Conservation (phyloP, 2,329 filamentous ascomycete genomes). For the Blumeriella jaapii region DNA sequence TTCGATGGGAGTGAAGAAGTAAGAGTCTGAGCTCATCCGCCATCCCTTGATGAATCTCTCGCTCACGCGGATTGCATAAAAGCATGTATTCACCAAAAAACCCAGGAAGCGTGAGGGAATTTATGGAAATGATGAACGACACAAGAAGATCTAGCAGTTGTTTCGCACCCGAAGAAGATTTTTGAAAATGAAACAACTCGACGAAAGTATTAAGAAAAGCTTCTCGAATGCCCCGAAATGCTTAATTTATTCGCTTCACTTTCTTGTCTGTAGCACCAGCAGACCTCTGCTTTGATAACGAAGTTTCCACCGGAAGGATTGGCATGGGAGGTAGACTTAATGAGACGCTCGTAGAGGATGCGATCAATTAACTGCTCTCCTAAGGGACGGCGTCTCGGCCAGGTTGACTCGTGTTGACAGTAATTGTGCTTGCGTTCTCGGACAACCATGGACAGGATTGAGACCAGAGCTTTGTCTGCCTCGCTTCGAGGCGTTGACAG, state of each 20-base stretch:
- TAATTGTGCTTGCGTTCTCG: constrained; percentile 18
- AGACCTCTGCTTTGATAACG: constrained; percentile 20
- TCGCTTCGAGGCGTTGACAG: constrained; percentile 11
- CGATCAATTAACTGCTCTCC: constrained; percentile 20
- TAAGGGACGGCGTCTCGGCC: constrained; percentile 14
- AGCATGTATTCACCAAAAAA: too few relatives aligned
- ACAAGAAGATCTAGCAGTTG: neutral
- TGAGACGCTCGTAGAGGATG: constrained; percentile 23
- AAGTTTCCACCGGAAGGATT: constrained; percentile 18
- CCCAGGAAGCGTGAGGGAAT: too few relatives aligned
- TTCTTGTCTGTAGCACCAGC: constrained; percentile 20
- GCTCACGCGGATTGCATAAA: too few relatives aligned
- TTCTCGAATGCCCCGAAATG: too few relatives aligned
- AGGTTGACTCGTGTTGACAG: constrained; percentile 15
- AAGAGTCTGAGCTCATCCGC: too few relatives aligned
- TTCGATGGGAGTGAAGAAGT: too few relatives aligned
- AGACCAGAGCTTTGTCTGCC: constrained; percentile 18
- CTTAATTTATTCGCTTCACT: constrained; percentile 23
- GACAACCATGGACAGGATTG: constrained; percentile 20
- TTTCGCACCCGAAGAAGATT: neutral
- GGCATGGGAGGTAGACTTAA: constrained; percentile 13
- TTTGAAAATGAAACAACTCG: constrained; percentile 1
- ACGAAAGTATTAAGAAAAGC: constrained; percentile 1
- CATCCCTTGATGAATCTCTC: too few relatives aligned
- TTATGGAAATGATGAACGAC: too few relatives aligned